Conservation (phyloP, 2,329 filamentous ascomycete species). For the Colletotrichum magnum region DNA sequence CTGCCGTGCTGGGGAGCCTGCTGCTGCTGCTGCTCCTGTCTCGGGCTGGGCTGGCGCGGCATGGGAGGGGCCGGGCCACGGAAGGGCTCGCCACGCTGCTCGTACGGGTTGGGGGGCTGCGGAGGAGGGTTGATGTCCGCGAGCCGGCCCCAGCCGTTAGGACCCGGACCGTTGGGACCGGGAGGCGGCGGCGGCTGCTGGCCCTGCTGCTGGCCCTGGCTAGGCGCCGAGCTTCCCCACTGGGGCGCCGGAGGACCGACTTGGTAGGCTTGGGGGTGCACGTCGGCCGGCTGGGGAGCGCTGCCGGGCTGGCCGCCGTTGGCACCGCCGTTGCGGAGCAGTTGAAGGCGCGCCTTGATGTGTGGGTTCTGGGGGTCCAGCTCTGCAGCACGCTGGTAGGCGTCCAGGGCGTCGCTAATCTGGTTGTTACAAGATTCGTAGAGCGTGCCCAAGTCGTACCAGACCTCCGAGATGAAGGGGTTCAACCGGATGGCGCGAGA, state of each 20-base stretch:
- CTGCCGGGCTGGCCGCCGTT: slow-evolving; percentile 80
- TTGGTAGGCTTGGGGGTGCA: slow-evolving; percentile 95
- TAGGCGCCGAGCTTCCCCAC: slow-evolving; percentile 86
- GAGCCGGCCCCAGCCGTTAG: slow-evolving; percentile 74
- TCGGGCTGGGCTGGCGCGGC: slow-evolving; percentile 81
- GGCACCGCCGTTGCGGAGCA: slow-evolving; percentile 85
- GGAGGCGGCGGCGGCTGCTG: slow-evolving; percentile 64
- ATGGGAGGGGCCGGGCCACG: slow-evolving; percentile 77
- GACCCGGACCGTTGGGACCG: slow-evolving; percentile 70
- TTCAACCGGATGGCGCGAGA: slow-evolving; percentile 96
- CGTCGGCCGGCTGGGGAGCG: slow-evolving; percentile 93
- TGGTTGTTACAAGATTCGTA: slow-evolving; percentile 99
- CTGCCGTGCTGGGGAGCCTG: slow-evolving; percentile 36
- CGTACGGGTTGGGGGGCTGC: slow-evolving; percentile 85
- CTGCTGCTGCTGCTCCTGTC: slow-evolving; percentile 78
- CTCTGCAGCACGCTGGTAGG: slow-evolving; percentile 94
- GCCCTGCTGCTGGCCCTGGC: slow-evolving; percentile 54
- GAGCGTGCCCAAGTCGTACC: slow-evolving; percentile 98
- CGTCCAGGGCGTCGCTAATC: slow-evolving; percentile 94
- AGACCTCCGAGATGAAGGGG: slow-evolving; percentile 98
- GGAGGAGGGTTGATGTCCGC: slow-evolving; percentile 84
- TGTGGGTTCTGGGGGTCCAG: slow-evolving; percentile 94
- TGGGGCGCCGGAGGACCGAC: slow-evolving; percentile 88
- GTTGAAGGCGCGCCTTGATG: slow-evolving; percentile 93
- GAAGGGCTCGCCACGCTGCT: slow-evolving; percentile 78